phyloP scores from a whole-genome alignment of 176 grass and related monocot species.

The Coix lacrymajobi region DNA sequence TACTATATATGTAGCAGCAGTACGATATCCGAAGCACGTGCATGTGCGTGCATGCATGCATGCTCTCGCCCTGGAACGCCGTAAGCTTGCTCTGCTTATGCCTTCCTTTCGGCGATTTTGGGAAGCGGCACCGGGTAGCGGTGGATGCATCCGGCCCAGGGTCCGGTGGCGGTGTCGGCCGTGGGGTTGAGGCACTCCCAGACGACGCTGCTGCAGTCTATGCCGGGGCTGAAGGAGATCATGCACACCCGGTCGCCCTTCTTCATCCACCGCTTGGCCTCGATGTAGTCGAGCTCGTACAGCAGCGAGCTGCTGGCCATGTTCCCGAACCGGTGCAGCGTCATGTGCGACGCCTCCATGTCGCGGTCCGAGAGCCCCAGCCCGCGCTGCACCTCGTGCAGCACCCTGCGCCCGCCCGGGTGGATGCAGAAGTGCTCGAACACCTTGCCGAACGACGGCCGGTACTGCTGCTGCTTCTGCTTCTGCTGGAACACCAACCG shows the following conservation, averaged over 20 bases:
- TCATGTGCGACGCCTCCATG: background rate
- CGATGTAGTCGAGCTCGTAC: background rate
- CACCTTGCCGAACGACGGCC: background rate
- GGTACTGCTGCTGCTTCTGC: no score
- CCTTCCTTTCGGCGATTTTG: background rate
- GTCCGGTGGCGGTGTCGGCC: background rate
- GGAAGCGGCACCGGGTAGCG: background rate
- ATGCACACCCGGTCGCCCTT: background rate
- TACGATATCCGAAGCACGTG: no score
- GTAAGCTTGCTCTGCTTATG: no score
- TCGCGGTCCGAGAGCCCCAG: background rate
- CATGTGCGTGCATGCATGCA: no score
- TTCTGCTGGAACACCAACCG: no score
- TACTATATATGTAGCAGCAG: no score
- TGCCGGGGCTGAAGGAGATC: background rate
- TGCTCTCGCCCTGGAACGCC: no score
- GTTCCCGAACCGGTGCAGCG: background rate
- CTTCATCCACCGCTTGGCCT: background rate
- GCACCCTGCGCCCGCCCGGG: background rate
- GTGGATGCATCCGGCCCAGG: background rate
- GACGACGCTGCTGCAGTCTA: background rate
- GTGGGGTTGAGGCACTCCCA: background rate
- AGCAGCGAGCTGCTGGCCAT: background rate
- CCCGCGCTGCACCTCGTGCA: background rate
- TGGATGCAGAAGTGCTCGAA: background rate